Conservation (phyloP, 2,329 filamentous ascomycete genomes). For the Scleromitrula shiraiana region DNA sequence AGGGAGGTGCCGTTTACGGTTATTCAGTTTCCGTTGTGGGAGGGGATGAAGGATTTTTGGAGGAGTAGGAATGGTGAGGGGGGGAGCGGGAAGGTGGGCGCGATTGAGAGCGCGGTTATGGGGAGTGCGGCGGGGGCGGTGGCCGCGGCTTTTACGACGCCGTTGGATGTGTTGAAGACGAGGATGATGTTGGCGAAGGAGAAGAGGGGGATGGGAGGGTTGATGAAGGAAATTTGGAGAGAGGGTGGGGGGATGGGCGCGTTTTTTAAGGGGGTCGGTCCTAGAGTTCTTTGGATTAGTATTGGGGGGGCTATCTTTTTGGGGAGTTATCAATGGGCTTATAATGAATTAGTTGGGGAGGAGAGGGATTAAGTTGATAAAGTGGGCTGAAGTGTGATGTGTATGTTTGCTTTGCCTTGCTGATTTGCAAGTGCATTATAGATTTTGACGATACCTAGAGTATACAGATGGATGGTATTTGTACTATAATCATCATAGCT, state of each 20-base stretch:
- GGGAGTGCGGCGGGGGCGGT: conserved; percentile 78
- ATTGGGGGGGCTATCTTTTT: conserved; percentile 90
- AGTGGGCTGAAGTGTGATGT: too few relatives aligned
- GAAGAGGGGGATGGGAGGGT: conserved; percentile 47
- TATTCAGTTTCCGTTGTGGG: conserved; percentile 96
- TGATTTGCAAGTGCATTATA: too few relatives aligned
- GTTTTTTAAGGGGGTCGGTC: conserved; percentile 71
- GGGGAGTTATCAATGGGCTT: conserved; percentile 85
- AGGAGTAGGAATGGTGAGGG: conserved; percentile 37
- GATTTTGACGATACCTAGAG: too few relatives aligned
- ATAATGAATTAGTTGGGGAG: conserved; percentile 53
- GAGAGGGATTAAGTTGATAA: not conserved
- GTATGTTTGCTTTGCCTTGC: too few relatives aligned
- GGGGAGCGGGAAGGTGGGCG: conserved; percentile 47
- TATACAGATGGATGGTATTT: too few relatives aligned
- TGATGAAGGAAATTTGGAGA: conserved; percentile 57
- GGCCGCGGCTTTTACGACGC: conserved; percentile 83
- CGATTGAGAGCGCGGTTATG: conserved; percentile 73
- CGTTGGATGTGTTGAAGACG: conserved; percentile 93
- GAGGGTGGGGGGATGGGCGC: conserved; percentile 59
- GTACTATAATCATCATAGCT: too few relatives aligned
- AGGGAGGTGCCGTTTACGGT: conserved; percentile 96
- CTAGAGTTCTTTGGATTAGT: conserved; percentile 89
- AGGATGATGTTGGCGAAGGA: conserved; percentile 82
- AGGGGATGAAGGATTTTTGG: conserved; percentile 74